Evolutionary conservation across 768 basidiomycete species (phyloP), one percentile per base, ranked within the genome.

Genomic region (Suillus lakei): DNA sequence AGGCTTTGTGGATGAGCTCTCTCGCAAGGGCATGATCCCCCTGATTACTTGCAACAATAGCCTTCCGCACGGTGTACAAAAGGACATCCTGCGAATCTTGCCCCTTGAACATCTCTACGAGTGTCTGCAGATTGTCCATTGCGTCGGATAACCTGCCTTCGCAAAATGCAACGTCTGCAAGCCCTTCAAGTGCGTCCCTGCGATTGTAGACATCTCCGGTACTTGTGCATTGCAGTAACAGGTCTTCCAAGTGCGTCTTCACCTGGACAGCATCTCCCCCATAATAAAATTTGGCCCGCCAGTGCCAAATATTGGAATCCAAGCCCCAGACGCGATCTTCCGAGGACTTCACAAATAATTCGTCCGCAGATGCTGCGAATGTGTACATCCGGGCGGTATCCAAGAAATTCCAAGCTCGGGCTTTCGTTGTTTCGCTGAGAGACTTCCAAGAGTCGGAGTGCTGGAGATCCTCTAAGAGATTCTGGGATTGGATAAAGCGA

Each of bases 81-180:
- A 56, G 7, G n/a, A 8, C n/a, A 4, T 1, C 0, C 0, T 55
- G 2, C 0, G n/a, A 3, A 56, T 3, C 0, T 23, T 56, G 4
- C 23, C 34, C 54, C n/a, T 23, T 1, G 4, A 34, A n/a, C 15
- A 56, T 36, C 3, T 23, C 7, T 23, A 56, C 2, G 5, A 56
- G 7, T 6, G 2, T 16, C 7, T 56, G 54, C 8, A 56, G 54
- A 8, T 8, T 56, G 9, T 23, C 34, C 54, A 36, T 56, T 7
- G 34, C 34, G 0, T 56, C n/a, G 5, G 34, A 36, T 36, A 36
- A 23, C 34, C 13, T 56, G 34, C 5, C 34, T 36, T 56, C n/a
- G 7, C 3, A 23, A 56, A 15, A 56, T 56, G 54, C 34, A 15
- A 16, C n/a, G 16, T 16, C 34, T 56, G 54, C 54, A 36, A 56